Conservation (phyloP, 192 early-diverging fungal species). For the Coemansia sp. region DNA sequence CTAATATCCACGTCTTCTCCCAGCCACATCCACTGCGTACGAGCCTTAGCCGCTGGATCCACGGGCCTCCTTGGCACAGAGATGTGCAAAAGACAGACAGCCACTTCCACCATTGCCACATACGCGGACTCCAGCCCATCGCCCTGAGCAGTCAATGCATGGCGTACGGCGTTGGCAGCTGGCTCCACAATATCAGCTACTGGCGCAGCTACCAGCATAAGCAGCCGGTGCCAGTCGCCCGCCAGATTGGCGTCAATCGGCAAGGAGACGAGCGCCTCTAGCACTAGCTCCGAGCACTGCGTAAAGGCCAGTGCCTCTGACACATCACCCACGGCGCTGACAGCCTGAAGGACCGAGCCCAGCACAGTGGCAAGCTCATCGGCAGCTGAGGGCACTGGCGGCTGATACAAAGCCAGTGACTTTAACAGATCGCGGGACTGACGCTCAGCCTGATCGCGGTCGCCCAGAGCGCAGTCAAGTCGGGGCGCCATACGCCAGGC, state of each 20-base stretch:
- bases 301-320: not conserved
- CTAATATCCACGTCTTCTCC: conserved; percentile 57
- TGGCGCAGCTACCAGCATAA: not conserved
- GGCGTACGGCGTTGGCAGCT: conserved; percentile 13
- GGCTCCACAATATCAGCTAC: not conserved
- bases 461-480: conserved; percentile 22
- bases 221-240: conserved; percentile 10
- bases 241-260: not conserved
- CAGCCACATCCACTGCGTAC: conserved; percentile 66
- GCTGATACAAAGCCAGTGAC: conserved; percentile 15
- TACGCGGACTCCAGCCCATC: not conserved
- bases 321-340: not conserved
- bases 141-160: conserved; percentile 3
- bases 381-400: not conserved
- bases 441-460: not conserved
- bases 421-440: conserved; percentile 25
- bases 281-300: not conserved
- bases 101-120: conserved; percentile 34
- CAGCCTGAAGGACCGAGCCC: not conserved
- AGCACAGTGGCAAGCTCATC: conserved; percentile 8
- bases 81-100: conserved; percentile 62
- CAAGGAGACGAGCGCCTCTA: conserved; percentile 2
- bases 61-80: conserved; percentile 82
- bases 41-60: conserved; percentile 82
- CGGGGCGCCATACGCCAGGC: conserved; percentile 21